Conservation (phyloP, 164 flowering plant genomes). For the Chloranthus sessilifolius region DNA sequence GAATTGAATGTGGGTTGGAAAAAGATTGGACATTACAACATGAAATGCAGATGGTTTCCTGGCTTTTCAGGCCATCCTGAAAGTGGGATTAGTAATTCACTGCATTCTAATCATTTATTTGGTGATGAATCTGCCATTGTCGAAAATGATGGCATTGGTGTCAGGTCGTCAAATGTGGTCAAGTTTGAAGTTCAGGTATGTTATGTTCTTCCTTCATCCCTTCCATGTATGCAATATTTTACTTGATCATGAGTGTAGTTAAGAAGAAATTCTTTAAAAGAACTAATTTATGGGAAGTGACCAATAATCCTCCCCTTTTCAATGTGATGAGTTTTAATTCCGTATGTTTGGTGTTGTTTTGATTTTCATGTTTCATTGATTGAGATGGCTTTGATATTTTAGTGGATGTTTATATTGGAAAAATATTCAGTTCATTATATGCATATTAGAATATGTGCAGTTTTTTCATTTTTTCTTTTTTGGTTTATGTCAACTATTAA, state of each 20-base stretch:
- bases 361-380: too few species aligned
- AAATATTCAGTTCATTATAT: too few species aligned
- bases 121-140: slow-evolving; percentile 52
- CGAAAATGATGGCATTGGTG: slow-evolving; percentile 41
- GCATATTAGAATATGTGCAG: too few species aligned
- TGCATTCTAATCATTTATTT: slow-evolving; percentile 39
- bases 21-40: slow-evolving; percentile 87
- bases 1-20: slow-evolving; percentile 84
- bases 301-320: too few species aligned
- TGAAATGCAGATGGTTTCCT: slow-evolving; percentile 86
- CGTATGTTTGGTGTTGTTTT: too few species aligned
- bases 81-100: slow-evolving; percentile 31
- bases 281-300: too few species aligned
- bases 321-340: too few species aligned
- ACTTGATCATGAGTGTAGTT: background rate
- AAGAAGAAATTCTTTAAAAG: too few species aligned
- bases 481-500: too few species aligned
- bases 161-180: slow-evolving; percentile 43
- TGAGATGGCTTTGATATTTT: too few species aligned
- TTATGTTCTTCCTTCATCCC: background rate
- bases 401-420: too few species aligned
- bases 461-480: too few species aligned
- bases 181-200: slow-evolving; percentile 93
- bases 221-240: background rate
- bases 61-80: slow-evolving; percentile 35